Base-by-base conservation (phyloP, 2,329 filamentous ascomycete species). In the Elsinoe ampelina region DNA sequence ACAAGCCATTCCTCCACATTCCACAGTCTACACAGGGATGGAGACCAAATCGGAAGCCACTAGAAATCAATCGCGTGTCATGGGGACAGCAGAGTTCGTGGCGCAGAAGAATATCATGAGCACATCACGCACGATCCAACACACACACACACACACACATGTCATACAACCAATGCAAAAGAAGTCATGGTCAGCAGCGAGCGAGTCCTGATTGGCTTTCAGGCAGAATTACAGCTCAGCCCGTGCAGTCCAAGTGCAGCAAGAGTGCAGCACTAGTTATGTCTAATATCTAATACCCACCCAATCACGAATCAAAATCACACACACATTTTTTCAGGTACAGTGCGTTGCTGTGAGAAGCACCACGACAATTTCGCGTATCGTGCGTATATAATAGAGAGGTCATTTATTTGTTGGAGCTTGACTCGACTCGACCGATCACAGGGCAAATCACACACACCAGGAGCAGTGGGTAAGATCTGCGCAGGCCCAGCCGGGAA, bases 221-320 rank as follows among this genome's bases (percentile, higher is more conserved):
- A 35, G 34, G 26, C 36, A 52, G 35, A 39, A 38, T 39, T 39
- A 39, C 48, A 36, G 35, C 34, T 39, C 26, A 32, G 35, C 48
- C 45, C 26, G 34, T 34, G 11, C 17, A 17, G 48, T 35, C 20
- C 5, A 36, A 19, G 34, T 36, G 48, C 48, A 39, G 32, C 48
- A 38, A 52, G 15, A 52, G 34, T 52, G 48, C 48, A 52, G 48
- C 48, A 39, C 48, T 52, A 52, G 48, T 52, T 13, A 52, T 52
- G 48, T 52, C 30, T 52, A 52, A 52, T 52, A 52, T 26, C 34
- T 52, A 52, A 52, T 52, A 52, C 48, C 48, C 48, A 52, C 6
- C 48, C 48, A 52, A 52, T 52, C 48, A 39, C 48, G 32, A 50
- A 26, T 34, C 15, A 30, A 13, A 2, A 10, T 26, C 13, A n/a